These are phyloP conservation scores for Sporothrix variecibatus DNA, from an alignment of 2,329 filamentous ascomycete genomes.

Conservation along the genomic window DNA sequence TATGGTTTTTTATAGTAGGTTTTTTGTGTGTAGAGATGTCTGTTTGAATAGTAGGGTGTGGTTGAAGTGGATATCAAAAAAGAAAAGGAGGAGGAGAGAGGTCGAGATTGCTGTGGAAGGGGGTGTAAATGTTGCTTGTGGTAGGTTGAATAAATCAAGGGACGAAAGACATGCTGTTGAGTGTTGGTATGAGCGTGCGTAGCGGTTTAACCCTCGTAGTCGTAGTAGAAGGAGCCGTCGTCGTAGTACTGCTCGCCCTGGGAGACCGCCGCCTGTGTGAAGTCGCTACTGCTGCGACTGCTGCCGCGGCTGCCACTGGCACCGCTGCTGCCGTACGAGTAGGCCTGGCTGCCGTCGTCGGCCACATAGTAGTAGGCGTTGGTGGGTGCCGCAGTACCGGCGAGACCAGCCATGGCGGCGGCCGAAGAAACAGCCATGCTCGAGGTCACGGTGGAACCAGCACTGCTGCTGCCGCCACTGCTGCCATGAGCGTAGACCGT, in stretches of 20 bases:
- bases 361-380: slow-evolving; percentile 18
- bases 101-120: neutral
- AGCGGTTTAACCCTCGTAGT: slow-evolving; percentile 23
- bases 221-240: slow-evolving; percentile 29
- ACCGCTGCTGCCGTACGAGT: slow-evolving; percentile 18
- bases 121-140: neutral
- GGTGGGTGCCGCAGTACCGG: neutral
- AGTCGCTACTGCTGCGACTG: slow-evolving; percentile 30
- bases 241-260: slow-evolving; percentile 25
- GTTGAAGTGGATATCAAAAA: slow-evolving; percentile 12
- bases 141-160: neutral
- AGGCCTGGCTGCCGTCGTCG: slow-evolving; percentile 17
- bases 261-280: neutral
- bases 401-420: neutral
- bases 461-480: slow-evolving; percentile 13
- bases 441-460: neutral
- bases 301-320: slow-evolving; percentile 3
- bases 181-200: neutral
- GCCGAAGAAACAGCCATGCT: neutral
- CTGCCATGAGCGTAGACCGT: slow-evolving; percentile 17
- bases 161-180: neutral
- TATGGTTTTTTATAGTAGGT: slow-evolving; percentile 8
- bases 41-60: slow-evolving; percentile 6
- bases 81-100: slow-evolving; percentile 1
- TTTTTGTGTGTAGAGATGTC: neutral